A percentile compares a stretch with the other conserved stretches of the same genome.
Conservation (phyloP, 2,329 filamentous ascomycete species). For the Corinectria fuckeliana region DNA sequence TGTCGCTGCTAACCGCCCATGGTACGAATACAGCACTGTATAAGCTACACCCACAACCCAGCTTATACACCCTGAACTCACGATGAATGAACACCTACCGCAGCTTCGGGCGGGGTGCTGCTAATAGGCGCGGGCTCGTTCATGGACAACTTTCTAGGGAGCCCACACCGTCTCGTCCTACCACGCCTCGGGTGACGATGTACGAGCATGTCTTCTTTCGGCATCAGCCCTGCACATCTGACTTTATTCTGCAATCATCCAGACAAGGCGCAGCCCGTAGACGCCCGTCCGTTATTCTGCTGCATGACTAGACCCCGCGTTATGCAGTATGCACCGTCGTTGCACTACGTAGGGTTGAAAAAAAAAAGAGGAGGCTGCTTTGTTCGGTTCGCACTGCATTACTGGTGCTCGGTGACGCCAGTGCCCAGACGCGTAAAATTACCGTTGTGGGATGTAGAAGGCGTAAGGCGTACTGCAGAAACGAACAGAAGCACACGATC, state of each 20-base stretch:
- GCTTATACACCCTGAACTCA: too few species aligned
- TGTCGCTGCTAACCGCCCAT: constrained; percentile 1
- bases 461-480: constrained; percentile 2
- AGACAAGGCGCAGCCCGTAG: neutral
- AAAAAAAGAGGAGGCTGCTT: neutral
- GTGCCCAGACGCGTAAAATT: neutral
- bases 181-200: neutral
- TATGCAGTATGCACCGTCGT: constrained; percentile 11
- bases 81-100: neutral
- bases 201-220: neutral
- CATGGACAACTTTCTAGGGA: too few species aligned
- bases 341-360: constrained; percentile 4
- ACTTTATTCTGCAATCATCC: neutral
- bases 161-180: neutral
- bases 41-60: too few species aligned
- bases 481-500: neutral
- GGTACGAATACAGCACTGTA: too few species aligned
- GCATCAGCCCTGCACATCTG: neutral
- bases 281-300: constrained; percentile 5
- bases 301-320: constrained; percentile 11
- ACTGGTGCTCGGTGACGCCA: neutral
- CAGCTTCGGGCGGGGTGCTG: neutral
- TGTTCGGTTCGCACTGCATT: constrained; percentile 4
- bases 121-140: neutral
- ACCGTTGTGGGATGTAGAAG: neutral